Evolutionary conservation across 2,329 filamentous ascomycete species (phyloP).

Genomic region (Madurella mycetomatis): DNA sequence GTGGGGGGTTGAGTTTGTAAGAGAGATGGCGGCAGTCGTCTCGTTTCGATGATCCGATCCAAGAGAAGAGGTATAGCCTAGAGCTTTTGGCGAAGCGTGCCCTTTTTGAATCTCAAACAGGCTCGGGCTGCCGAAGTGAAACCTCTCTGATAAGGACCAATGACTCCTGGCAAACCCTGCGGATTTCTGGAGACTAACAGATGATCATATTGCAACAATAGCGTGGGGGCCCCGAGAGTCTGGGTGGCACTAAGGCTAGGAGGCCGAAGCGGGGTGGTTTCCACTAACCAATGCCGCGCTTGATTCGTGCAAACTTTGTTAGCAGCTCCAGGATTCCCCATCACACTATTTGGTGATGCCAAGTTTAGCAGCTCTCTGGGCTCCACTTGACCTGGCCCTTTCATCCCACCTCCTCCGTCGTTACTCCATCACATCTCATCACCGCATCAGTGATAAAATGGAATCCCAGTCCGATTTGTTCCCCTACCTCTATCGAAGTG

Average conservation of each 20-base stretch:
- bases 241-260: no score
- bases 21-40: background rate
- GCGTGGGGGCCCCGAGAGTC: no score
- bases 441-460: background rate
- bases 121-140: background rate
- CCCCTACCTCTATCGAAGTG: conserved; percentile 6
- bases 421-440: background rate
- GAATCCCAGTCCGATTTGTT: background rate
- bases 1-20: background rate
- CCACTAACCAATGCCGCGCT: no score
- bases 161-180: background rate
- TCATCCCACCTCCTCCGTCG: background rate
- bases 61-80: background rate
- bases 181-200: conserved; percentile 10
- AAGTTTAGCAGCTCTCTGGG: background rate
- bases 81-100: background rate
- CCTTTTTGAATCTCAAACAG: background rate
- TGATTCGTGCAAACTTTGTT: no score
- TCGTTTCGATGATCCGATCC: background rate
- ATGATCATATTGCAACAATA: background rate
- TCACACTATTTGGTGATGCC: background rate
- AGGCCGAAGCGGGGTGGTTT: no score
- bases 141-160: conserved; percentile 7
- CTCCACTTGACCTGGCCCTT: background rate
- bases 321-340: no score